Base-by-base conservation (phyloP, 768 basidiomycete species). In the Trametes sanguinea region DNA sequence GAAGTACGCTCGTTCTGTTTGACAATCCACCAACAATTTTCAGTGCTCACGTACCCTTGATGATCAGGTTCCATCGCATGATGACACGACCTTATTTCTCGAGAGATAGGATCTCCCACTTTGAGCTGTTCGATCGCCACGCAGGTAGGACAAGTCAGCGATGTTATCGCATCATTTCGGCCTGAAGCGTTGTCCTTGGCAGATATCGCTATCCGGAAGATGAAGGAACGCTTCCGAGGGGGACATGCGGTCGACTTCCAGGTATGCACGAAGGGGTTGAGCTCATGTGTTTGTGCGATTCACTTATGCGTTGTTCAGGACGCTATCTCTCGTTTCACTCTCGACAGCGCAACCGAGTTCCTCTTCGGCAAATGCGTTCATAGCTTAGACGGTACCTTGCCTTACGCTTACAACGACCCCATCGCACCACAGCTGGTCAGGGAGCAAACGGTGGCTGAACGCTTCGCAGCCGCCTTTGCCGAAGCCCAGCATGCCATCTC, bases 271-370 rank as follows among this genome's bases (percentile, higher is more conserved):
- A 22, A 43, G 6, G 11, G 6, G 35, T 37, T 37, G 11, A 37
- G 35, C 35, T 37, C 35, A 6, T 37, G 35, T 11, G 2, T 37
- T 37, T 22, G 22, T 22, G 35, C 35, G 35, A 37, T 11, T 37
- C 35, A 37, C 35, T 37, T 22, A 22, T 22, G 22, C 22, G 22
- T 11, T 37, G 35, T 37, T 37, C 65, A 84, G 73, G 82, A 84
- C 57, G 63, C 78, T 7, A 68, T 83, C 29, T 75, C 76, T 1
- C 77, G 81, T 47, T 81, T 83, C 61, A 80, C 82, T 0, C 75
- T 84, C 35, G 83, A 84, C 67, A 75, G 82, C 5, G 83, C 85
- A 0, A 78, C 83, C 2, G 80, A 83, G 58, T 85, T 83, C 64
- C 71, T 85, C 51, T 84, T 83, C 54, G 83, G 80, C 6, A 67